phyloP scores from a whole-genome alignment of 345 rosid genomes.

The Citrus cavaleriei region DNA sequence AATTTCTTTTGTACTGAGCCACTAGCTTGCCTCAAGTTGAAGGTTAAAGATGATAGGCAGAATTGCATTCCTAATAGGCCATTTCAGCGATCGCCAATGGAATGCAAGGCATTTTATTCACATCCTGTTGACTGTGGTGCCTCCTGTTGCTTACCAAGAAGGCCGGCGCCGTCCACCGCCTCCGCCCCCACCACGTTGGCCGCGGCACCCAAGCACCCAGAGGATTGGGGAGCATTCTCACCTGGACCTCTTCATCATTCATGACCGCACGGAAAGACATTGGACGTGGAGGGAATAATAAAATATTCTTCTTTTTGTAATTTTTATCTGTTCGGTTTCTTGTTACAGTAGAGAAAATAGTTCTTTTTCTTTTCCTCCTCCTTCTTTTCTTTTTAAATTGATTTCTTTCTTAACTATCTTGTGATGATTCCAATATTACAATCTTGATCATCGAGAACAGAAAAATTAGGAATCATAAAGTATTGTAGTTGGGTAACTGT shows the following conservation, averaged over 20 bases:
- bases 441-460: too few relatives aligned
- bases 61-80: conserved; percentile 71
- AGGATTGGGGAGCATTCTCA: neutral
- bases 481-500: too few relatives aligned
- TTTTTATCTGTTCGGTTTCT: neutral
- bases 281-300: neutral
- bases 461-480: too few relatives aligned
- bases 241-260: neutral
- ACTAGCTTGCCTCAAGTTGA: conserved; percentile 46
- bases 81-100: conserved; percentile 51
- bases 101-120: conserved; percentile 55
- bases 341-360: too few relatives aligned
- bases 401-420: neutral
- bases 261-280: neutral
- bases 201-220: neutral
- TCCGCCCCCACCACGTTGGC: conserved; percentile 5
- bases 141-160: conserved; percentile 42
- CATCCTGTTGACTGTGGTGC: conserved; percentile 51
- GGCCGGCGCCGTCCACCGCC: conserved; percentile 27
- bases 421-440: neutral
- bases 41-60: conserved; percentile 42
- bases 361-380: too few relatives aligned
- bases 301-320: neutral
- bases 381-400: too few relatives aligned
- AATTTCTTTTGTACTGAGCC: conserved; percentile 71